Conservation (phyloP, 2,329 filamentous ascomycete species). For the Aspergillus nomiae region DNA sequence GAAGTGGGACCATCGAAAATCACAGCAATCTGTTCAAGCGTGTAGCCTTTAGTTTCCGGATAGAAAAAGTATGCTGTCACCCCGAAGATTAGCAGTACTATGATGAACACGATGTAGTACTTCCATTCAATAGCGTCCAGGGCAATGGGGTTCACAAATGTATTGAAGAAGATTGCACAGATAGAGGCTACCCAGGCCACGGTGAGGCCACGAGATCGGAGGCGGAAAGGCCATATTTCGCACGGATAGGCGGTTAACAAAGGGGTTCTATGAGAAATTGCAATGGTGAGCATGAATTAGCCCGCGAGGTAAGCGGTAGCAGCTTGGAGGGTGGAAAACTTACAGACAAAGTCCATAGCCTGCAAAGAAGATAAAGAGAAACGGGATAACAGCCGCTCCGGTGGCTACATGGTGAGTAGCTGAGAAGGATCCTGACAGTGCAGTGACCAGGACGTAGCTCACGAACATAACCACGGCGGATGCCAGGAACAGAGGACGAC, state of each 20-base stretch:
- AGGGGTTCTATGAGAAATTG: conserved; percentile 16
- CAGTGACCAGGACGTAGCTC: conserved; percentile 24
- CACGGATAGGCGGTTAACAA: conserved; percentile 23
- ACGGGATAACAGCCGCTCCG: conserved; percentile 30
- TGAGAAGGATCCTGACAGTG: conserved; percentile 25
- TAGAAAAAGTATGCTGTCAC: conserved; percentile 14
- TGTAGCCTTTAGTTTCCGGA: conserved; percentile 17
- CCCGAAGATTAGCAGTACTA: conserved; percentile 11
- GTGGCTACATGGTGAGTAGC: conserved; percentile 11
- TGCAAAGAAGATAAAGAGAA: conserved; percentile 32
- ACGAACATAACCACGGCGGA: conserved; percentile 24
- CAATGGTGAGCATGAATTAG: neutral
- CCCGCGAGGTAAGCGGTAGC: neutral
- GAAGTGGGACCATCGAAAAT: conserved; percentile 12
- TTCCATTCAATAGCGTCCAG: conserved; percentile 24
- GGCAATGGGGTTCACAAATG: conserved; percentile 25
- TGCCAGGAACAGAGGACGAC: conserved; percentile 22
- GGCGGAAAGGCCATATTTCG: conserved; percentile 28
- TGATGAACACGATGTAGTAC: conserved; percentile 26
- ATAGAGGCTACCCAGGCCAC: conserved; percentile 21
- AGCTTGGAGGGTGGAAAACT: neutral
- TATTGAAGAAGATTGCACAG: conserved; percentile 23
- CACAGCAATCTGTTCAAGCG: conserved; percentile 16
- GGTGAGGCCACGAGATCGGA: conserved; percentile 28
- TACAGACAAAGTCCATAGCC: conserved; percentile 29